Conservation (phyloP, 208 protist species). For the Leishmania turanica region DNA sequence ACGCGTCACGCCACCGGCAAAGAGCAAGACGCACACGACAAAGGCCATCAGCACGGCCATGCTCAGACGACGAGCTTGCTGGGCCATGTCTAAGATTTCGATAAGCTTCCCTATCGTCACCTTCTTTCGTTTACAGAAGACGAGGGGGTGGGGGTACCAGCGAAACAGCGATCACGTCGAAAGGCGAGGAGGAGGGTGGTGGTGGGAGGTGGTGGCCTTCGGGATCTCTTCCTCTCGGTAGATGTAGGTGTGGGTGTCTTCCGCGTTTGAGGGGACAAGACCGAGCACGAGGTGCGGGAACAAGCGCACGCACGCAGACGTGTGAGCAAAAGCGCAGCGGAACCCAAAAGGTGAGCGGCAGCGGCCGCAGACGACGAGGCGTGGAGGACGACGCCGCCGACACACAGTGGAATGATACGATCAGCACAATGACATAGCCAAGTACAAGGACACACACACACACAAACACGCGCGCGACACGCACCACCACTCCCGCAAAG, state of each 20-base stretch:
- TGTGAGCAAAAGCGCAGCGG: no score
- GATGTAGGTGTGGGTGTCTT: not conserved
- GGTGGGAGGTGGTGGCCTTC: not conserved
- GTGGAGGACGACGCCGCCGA: no score
- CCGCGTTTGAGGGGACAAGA: not conserved
- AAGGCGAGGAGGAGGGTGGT: not conserved
- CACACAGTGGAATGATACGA: no score
- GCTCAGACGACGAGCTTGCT: not conserved
- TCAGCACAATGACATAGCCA: no score
- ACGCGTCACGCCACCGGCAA: not conserved
- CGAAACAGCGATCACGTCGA: not conserved
- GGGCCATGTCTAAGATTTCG: not conserved
- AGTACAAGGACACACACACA: no score
- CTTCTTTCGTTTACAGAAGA: not conserved
- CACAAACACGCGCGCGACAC: no score
- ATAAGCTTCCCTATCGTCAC: not conserved
- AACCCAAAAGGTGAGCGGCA: no score
- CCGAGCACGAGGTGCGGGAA: no score
- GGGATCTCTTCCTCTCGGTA: not conserved
- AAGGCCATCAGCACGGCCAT: constrained; percentile 1
- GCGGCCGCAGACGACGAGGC: no score
- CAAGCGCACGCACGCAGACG: no score
- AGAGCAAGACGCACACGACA: not conserved
- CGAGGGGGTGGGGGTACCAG: not conserved
- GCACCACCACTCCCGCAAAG: no score